Evolutionary conservation across 2,329 filamentous ascomycete species (phyloP).

Genomic region (Nemania serpens): DNA sequence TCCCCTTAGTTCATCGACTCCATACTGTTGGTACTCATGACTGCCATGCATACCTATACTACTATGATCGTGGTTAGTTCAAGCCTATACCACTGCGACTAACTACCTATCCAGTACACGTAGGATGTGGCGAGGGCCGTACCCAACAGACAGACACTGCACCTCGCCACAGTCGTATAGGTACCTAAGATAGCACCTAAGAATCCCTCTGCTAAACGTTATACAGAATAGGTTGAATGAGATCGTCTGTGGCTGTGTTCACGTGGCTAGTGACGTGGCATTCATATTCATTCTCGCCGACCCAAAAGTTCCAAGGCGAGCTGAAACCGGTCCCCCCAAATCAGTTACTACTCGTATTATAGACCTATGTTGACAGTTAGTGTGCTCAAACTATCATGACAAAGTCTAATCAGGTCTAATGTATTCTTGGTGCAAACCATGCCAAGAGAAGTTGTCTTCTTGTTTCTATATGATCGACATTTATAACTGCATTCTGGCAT

Average conservation of each 20-base stretch:
- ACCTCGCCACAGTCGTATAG: slow-evolving; percentile 39
- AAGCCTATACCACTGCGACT: too few species aligned
- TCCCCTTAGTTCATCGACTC: slow-evolving; percentile 26
- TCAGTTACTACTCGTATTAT: not conserved
- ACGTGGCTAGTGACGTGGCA: slow-evolving; percentile 39
- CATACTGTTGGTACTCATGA: slow-evolving; percentile 21
- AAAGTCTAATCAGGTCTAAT: too few species aligned
- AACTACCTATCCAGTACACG: not conserved
- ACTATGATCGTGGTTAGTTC: too few species aligned
- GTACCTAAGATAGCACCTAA: not conserved
- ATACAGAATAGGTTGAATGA: slow-evolving; percentile 10
- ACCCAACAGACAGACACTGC: slow-evolving; percentile 21
- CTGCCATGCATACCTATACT: not conserved
- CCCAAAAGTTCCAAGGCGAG: slow-evolving; percentile 20
- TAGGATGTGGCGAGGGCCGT: slow-evolving; percentile 34
- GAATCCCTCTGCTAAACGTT: not conserved
- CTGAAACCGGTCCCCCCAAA: not conserved
- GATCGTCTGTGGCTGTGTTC: slow-evolving; percentile 33
- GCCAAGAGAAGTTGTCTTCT: slow-evolving; percentile 21
- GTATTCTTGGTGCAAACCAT: too few species aligned
- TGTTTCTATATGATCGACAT: slow-evolving; percentile 16
- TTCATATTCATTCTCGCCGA: slow-evolving; percentile 29
- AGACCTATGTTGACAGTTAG: not conserved
- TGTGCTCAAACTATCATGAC: not conserved
- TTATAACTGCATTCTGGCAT: not conserved